phyloP scores from a whole-genome alignment of 441 rosid genomes.

The Populus hybrid region DNA sequence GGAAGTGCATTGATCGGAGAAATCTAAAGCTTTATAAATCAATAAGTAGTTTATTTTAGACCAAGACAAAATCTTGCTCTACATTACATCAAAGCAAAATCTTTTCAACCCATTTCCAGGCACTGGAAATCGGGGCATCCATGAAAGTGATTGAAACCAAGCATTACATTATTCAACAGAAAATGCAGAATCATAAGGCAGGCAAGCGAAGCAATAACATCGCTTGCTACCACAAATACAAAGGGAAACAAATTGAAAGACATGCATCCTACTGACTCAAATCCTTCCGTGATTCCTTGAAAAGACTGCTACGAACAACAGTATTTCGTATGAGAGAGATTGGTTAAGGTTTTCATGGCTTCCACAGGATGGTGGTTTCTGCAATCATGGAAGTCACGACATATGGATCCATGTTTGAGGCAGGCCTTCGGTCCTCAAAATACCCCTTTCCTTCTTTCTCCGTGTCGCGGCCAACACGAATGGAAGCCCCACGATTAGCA shows the following conservation, averaged over 20 bases:
- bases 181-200: not conserved
- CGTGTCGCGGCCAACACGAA: constrained; percentile 65
- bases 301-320: not conserved
- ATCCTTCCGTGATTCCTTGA: not conserved
- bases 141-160: not conserved
- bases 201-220: not conserved
- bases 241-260: not conserved
- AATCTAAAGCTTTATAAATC: not conserved
- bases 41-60: not conserved
- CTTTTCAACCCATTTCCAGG: not conserved
- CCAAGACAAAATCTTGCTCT: not conserved
- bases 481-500: constrained; percentile 68
- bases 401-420: constrained; percentile 67
- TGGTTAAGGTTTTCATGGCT: constrained; percentile 19
- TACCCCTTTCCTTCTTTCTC: constrained; percentile 61
- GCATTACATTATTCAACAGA: not conserved
- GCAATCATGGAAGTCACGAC: constrained; percentile 45
- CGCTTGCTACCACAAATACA: not conserved
- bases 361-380: constrained; percentile 54
- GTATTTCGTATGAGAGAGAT: not conserved
- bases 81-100: not conserved
- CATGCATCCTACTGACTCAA: not conserved
- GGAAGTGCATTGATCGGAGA: not conserved
- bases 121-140: not conserved
- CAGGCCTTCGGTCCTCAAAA: constrained; percentile 68